Evolutionary conservation across 106 monocot genomes (phyloP).

Genomic region (Dioscorea dumetorum): DNA sequence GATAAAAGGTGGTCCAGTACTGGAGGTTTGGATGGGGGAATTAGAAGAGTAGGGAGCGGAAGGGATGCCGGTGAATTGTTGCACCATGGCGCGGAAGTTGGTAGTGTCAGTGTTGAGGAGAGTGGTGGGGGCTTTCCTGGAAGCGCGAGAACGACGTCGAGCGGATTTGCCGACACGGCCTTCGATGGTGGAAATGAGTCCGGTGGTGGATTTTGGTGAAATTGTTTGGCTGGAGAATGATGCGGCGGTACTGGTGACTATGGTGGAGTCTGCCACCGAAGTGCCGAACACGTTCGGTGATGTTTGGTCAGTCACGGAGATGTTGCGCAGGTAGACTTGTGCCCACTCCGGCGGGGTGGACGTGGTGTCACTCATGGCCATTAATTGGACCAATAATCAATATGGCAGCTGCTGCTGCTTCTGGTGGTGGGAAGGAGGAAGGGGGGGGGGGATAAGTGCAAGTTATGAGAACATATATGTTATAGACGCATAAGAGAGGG

Average conservation of each 20-base stretch:
- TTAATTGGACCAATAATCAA: no score
- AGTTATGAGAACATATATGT: no score
- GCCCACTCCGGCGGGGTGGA: constrained; percentile 2
- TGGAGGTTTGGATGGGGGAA: not conserved
- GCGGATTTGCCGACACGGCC: constrained; percentile 26
- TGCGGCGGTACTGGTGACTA: not conserved
- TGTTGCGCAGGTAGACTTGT: not conserved
- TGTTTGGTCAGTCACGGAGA: not conserved
- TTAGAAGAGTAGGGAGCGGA: constrained; percentile 9
- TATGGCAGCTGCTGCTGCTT: not conserved
- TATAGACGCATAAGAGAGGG: no score
- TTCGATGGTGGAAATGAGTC: not conserved
- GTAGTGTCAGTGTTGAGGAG: constrained; percentile 62
- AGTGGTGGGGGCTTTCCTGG: constrained; percentile 47
- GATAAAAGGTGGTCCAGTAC: constrained; percentile 3
- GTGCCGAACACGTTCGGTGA: not conserved
- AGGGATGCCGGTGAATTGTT: constrained; percentile 60
- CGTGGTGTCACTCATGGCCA: constrained; percentile 11
- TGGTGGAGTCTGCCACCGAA: constrained; percentile 2
- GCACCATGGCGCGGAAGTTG: constrained; percentile 71
- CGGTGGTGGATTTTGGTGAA: not conserved
- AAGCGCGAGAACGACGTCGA: constrained; percentile 34
- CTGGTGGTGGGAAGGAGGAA: not conserved
- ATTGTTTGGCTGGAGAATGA: no score
- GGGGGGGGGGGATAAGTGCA: not conserved